Base-by-base conservation (phyloP, 352 stramenopile genomes). In the Blastocystis sp. region DNA sequence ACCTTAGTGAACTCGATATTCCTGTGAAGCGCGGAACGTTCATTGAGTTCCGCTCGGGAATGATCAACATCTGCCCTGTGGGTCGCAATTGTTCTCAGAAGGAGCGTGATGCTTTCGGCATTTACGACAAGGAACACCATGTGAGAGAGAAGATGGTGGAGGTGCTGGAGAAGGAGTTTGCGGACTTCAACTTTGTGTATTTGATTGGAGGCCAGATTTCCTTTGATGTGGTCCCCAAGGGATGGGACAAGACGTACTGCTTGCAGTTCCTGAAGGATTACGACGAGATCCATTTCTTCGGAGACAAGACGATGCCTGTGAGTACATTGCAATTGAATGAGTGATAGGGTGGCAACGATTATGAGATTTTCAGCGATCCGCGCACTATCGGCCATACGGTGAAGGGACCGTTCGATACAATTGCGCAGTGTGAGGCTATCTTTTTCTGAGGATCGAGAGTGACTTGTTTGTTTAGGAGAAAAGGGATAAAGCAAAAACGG, bases 1-100 rank as follows among this genome's bases (percentile, higher is more conserved):
- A 84, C 34, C 42, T 84, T 9, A 73, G 54, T 84, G 54, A 84
- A 18, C 29, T 84, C 3, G 73, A 84, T 72, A 2, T 84, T 40
- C 73, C 73, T 42, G 27, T 84, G 4, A 84, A 84, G 27, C 40
- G 67, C 76, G 73, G 73, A 40, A 51, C 27, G 27, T 84, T 84
- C 40, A 71, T 84, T 51, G 73, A 84, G 16, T 84, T 84, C 73
- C 73, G 73, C 3, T 84, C 73, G 7, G n/a, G 18, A 11, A 84
- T 84, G 73, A 84, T 84, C 40, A 84, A 84, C 34, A 59, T 84
- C n/a, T 73, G 73, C n/a, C 73, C 73, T 14, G 64, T 84, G 14
- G 73, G 73, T 32, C 49, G 44, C n/a, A 84, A 84, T 40, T n/a
- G 18, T 6, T 51, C 54, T 4, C 24, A 46, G 29, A 7, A 51